These are phyloP conservation scores for Filobasidium uniguttulatum DNA, from an alignment of 1,284 basidiomycete species.

Conservation along the genomic window DNA sequence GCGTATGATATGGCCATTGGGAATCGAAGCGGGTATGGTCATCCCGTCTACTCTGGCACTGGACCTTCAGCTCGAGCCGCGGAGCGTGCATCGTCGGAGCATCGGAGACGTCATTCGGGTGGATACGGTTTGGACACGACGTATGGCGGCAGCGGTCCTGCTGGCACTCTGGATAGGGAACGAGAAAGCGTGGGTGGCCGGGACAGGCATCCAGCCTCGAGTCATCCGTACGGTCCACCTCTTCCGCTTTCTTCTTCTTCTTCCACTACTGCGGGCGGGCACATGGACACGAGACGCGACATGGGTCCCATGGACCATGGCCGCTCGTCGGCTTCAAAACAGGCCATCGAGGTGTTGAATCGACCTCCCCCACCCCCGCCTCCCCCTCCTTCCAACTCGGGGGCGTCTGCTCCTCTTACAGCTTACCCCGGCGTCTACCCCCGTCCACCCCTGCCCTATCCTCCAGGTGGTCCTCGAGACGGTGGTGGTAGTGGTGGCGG, in stretches of 20 bases:
- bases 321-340: constrained; percentile 1
- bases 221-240: background rate
- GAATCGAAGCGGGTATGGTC: background rate
- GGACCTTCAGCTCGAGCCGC: too few relatives aligned
- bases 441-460: background rate
- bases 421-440: background rate
- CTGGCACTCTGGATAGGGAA: background rate
- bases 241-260: background rate
- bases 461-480: too few relatives aligned
- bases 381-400: background rate
- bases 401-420: background rate
- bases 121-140: too few relatives aligned
- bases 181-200: background rate
- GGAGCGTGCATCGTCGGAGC: too few relatives aligned
- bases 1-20: background rate
- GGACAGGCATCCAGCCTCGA: background rate
- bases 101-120: background rate
- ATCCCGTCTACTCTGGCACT: too few relatives aligned
- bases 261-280: background rate
- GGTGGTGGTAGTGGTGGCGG: too few relatives aligned
- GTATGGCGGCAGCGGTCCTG: too few relatives aligned
- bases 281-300: background rate
- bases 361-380: constrained; percentile 1
- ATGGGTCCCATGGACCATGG: background rate
- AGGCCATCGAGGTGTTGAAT: constrained; percentile 15